These are phyloP conservation scores for Thelonectria discophora DNA, from an alignment of 2,329 filamentous ascomycete genomes.

Conservation along the genomic window DNA sequence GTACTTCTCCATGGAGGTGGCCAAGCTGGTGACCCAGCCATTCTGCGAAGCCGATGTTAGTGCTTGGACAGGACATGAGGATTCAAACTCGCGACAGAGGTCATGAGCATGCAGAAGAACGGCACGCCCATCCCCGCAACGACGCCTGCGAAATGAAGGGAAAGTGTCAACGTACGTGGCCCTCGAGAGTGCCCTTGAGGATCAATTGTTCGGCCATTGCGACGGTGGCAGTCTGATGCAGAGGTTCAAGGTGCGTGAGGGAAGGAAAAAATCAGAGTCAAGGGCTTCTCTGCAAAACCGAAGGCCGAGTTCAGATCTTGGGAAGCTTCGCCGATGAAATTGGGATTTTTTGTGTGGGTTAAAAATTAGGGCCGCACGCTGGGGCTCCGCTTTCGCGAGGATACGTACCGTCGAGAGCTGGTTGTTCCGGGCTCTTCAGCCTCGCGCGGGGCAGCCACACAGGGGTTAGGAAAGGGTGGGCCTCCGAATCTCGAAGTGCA, in stretches of 20 bases:
- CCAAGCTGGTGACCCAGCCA: constrained; percentile 99
- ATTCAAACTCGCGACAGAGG: constrained; percentile 22
- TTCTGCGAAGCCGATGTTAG: constrained; percentile 60
- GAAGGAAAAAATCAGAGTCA: constrained; percentile 46
- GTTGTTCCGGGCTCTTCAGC: constrained; percentile 22
- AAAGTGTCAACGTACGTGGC: constrained; percentile 74
- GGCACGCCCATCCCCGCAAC: constrained; percentile 29
- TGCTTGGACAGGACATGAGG: constrained; percentile 29
- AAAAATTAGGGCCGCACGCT: constrained; percentile 58
- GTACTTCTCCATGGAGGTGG: constrained; percentile 99
- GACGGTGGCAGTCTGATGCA: constrained; percentile 56
- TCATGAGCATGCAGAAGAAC: constrained; percentile 22
- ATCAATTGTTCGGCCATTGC: constrained; percentile 92
- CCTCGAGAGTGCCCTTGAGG: constrained; percentile 96
- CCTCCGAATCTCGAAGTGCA: background rate
- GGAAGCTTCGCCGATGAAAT: constrained; percentile 46
- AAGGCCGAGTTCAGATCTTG: constrained; percentile 42
- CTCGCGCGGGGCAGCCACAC: constrained; percentile 24
- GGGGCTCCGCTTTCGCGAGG: constrained; percentile 33
- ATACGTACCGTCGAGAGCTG: constrained; percentile 27
- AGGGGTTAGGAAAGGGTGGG: background rate
- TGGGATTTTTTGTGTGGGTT: constrained; percentile 63
- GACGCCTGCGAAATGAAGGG: constrained; percentile 28
- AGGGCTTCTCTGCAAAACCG: constrained; percentile 45
- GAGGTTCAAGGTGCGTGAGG: constrained; percentile 48